Percentiles rank a stretch among this genome's conserved stretches.
These are phyloP conservation scores for Colletotrichum camelliae DNA, from an alignment of 2,329 filamentous ascomycete species.

Conservation along the genomic window DNA sequence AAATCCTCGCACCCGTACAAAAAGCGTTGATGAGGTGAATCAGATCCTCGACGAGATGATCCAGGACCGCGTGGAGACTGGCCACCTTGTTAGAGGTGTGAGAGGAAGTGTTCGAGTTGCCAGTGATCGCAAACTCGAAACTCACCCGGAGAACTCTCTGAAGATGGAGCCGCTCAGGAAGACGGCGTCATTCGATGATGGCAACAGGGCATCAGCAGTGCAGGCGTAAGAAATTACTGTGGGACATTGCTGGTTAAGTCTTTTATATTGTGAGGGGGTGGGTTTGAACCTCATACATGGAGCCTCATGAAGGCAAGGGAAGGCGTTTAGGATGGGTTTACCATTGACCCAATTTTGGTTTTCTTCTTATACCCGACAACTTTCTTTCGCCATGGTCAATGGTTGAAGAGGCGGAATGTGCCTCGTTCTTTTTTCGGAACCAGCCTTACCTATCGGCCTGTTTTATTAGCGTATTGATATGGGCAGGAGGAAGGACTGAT, in stretches of 20 bases:
- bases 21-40: constrained; percentile 90
- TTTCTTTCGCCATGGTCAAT: constrained; percentile 34
- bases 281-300: background rate
- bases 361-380: constrained; percentile 40
- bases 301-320: background rate
- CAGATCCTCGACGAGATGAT: constrained; percentile 97
- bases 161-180: constrained; percentile 45
- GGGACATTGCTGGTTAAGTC: constrained; percentile 24
- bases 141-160: constrained; percentile 36
- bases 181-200: constrained; percentile 33
- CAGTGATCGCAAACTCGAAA: constrained; percentile 45
- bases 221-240: background rate
- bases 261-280: background rate
- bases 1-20: constrained; percentile 54
- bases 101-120: constrained; percentile 71
- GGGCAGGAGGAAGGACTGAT: background rate
- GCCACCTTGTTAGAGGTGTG: constrained; percentile 70
- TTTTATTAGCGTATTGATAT: constrained; percentile 20
- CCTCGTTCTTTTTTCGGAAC: background rate
- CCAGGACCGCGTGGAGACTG: constrained; percentile 81
- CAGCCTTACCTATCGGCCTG: constrained; percentile 1
- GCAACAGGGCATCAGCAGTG: constrained; percentile 27
- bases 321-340: constrained; percentile 18
- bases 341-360: constrained; percentile 1
- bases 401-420: background rate